phyloP scores from a whole-genome alignment of 108 stramenopile genomes.

The Nitzschia sp. region DNA sequence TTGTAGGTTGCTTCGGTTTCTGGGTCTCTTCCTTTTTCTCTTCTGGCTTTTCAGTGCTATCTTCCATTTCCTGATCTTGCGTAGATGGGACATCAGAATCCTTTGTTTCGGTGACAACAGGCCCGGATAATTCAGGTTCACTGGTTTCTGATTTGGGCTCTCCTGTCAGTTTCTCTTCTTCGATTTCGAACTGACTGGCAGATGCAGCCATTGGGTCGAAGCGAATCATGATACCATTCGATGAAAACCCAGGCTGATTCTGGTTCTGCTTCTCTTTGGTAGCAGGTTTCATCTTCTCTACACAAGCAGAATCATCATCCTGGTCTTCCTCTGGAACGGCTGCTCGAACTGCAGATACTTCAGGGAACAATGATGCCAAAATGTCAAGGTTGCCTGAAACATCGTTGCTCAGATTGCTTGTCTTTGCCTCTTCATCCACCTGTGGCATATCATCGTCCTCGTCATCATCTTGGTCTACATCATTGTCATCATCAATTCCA shows the following conservation, averaged over 20 bases:
- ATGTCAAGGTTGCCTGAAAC: conserved; percentile 58
- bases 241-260: conserved; percentile 13
- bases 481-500: conserved; percentile 42
- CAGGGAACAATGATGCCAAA: conserved; percentile 48
- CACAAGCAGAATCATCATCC: conserved; percentile 5
- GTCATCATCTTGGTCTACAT: conserved; percentile 25
- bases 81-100: conserved; percentile 7
- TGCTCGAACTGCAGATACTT: conserved; percentile 20
- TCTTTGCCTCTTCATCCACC: not conserved
- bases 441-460: conserved; percentile 12
- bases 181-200: conserved; percentile 30
- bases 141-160: conserved; percentile 6
- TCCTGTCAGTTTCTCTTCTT: conserved; percentile 14
- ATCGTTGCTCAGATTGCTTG: conserved; percentile 46
- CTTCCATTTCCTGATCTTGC: conserved; percentile 25
- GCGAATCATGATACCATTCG: conserved; percentile 50
- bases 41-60: conserved; percentile 20
- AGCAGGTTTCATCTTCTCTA: not conserved
- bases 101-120: not conserved
- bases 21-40: not conserved
- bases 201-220: conserved; percentile 56
- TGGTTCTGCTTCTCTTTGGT: not conserved
- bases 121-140: not conserved
- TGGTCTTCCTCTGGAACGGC: conserved; percentile 22
- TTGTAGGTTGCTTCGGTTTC: not conserved